Base-by-base conservation (phyloP, 805 yeast species). In the Cyberlindnera veronae region DNA sequence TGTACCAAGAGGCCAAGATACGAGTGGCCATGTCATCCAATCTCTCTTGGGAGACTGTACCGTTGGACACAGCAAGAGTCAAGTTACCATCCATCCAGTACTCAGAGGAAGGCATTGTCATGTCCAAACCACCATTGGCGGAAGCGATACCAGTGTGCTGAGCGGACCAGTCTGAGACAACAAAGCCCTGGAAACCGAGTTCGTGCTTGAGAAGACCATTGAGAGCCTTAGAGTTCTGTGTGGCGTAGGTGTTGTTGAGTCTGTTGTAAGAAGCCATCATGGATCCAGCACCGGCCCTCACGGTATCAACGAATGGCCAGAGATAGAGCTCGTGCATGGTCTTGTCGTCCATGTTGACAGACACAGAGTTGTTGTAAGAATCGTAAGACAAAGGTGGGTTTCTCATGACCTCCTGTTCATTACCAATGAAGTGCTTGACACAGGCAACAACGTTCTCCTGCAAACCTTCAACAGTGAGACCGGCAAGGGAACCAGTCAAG, bases 341-440 rank as follows among this genome's bases (percentile, higher is more conserved):
- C 36, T 28, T 19, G 24, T 39, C 42, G 17, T 39, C 42, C 12
- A 34, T 24, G 13, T 39, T 20, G 9, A 23, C 13, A 11, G 38
- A 34, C 23, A 39, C 18, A 6, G 42, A 39, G 15, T 33, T 13
- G 20, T 39, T 39, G 38, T 24, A 39, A 11, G 24, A 8, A 9
- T 17, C 29, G 17, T 27, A 26, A 16, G 3, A 20, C 15, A 22
- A 13, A 5, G 33, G 24, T n/a, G 36, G 42, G 23, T 20, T 19
- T 39, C 42, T 39, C 42, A 39, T 39, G n/a, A 34, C 24, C 21
- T 39, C 42, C 31, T 39, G 42, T 15, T 39, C 42, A 15, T 39
- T 29, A 15, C 42, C 42, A 31, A 39, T 34, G 35, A 39, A 39
- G 17, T 39, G 42, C 29, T 39, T 39, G 17, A 39, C 42, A 31